Evolutionary conservation across 176 grass and related monocot genomes (phyloP), one percentile per base, ranked within the genome.

Genomic region (Phoenix dactylifera): DNA sequence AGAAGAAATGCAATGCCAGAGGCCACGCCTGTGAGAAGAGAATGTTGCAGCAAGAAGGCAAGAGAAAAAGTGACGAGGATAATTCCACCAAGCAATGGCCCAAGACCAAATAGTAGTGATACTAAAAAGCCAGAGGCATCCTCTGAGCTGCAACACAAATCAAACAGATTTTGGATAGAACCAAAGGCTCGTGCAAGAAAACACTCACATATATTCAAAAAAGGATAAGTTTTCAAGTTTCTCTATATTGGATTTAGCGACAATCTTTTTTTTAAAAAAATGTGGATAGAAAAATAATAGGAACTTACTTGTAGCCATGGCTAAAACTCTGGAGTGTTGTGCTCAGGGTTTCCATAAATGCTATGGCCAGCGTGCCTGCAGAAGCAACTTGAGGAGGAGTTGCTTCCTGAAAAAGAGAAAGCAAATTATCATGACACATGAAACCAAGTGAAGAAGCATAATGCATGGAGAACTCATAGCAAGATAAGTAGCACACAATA

Each of bases 321-420:
- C 78, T 83, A 77, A 97, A 83, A 76, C 78, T 75, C 74, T 69
- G 78, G 73, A 97, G 84, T 48, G 91, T 81, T 0, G 84, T 85
- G 67, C 93, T 72, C 58, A 97, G 76, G 62, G 87, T 82, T 91
- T 91, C 93, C 93, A 97, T 97, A 74, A 97, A 97, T 39, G 93
- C 87, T 69, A 97, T 87, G 54, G 93, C 84, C 58, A 97, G 75
- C 4, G 87, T 97, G 58, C 84, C 87, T 50, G 93, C 87, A 64
- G 93, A 97, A 77, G 93, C 93, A 80, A 97, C 93, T 73, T 91
- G 87, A 71, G 93, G 88, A 69, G 93, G 84, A 64, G 72, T 76
- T 0, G 93, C 93, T 88, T 88, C 93, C 93, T 97, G 74, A 17
- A 79, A 64, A 51, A 62, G 18, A 24, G 71, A 85, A 15, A 15